A percentile compares a stretch with the other conserved stretches of the same genome.
These are phyloP conservation scores for Mucor plumbeus DNA, from an alignment of 371 early-diverging fungal genomes.

Conservation along the genomic window DNA sequence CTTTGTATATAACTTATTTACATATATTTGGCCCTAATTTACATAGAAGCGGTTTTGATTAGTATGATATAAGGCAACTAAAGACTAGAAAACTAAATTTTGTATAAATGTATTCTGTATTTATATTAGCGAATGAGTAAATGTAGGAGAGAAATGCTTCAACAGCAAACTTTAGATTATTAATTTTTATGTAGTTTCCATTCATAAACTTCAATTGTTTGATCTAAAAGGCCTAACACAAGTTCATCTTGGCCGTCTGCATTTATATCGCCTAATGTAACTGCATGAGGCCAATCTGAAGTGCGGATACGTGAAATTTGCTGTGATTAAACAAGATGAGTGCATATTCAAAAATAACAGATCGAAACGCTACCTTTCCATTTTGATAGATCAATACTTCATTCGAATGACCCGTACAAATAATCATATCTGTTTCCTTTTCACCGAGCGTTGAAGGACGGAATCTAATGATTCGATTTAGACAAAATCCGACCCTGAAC, in stretches of 20 bases:
- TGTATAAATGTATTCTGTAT: no score
- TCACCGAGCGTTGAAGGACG: constrained; percentile 34
- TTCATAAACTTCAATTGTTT: constrained; percentile 48
- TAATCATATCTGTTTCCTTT: constrained; percentile 44
- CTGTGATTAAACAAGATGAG: constrained; percentile 16
- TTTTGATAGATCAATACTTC: constrained; percentile 41
- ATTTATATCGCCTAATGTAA: constrained; percentile 53
- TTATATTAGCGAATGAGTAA: no score
- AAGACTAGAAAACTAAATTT: no score
- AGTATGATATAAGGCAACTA: no score
- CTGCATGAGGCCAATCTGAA: constrained; percentile 48
- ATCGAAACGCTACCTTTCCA: constrained; percentile 36
- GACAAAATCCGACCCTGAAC: constrained; percentile 42
- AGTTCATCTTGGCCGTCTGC: constrained; percentile 53
- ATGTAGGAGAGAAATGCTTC: no score
- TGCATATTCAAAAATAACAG: neutral
- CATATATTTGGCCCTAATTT: no score
- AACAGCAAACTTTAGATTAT: neutral
- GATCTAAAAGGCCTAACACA: constrained; percentile 47
- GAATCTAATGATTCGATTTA: constrained; percentile 38
- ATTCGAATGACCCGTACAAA: constrained; percentile 52
- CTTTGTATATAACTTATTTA: no score
- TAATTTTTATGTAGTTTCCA: constrained; percentile 19
- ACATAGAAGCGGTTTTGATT: no score
- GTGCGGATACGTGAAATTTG: constrained; percentile 37